A percentile compares a stretch with the other conserved stretches of the same genome.
These are phyloP conservation scores for Ramularia collo-cygni DNA, from an alignment of 2,329 filamentous ascomycete species.

Conservation along the genomic window DNA sequence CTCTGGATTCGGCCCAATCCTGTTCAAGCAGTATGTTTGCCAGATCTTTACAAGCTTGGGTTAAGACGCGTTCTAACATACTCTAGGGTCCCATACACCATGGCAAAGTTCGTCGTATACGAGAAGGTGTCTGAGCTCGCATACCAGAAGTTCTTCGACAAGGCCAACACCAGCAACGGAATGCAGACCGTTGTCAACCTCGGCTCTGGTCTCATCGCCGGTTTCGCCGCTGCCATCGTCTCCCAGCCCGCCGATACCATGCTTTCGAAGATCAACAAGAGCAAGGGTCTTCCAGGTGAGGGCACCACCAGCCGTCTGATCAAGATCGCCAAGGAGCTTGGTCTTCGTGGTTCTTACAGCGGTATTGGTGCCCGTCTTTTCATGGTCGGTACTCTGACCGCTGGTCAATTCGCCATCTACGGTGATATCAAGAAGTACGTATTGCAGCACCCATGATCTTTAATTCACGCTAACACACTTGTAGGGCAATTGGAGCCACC, in stretches of 20 bases:
- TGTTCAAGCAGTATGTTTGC: slow-evolving; percentile 60
- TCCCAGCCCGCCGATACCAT: slow-evolving; percentile 85
- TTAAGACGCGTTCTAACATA: too few relatives aligned
- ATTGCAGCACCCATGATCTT: neutral
- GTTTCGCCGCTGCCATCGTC: slow-evolving; percentile 75
- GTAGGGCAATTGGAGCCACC: neutral
- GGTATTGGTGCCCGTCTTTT: slow-evolving; percentile 71
- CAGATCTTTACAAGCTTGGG: too few relatives aligned
- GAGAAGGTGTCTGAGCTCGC: slow-evolving; percentile 79
- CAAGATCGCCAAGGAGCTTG: slow-evolving; percentile 79
- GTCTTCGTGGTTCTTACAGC: slow-evolving; percentile 62
- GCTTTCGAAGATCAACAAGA: slow-evolving; percentile 92
- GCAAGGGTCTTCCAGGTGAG: slow-evolving; percentile 73
- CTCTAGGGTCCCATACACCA: slow-evolving; percentile 84
- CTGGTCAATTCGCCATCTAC: slow-evolving; percentile 80
- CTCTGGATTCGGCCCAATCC: slow-evolving; percentile 77
- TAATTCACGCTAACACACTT: neutral
- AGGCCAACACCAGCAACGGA: slow-evolving; percentile 57
- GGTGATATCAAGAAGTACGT: slow-evolving; percentile 58
- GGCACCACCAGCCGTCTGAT: slow-evolving; percentile 67
- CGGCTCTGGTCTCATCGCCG: slow-evolving; percentile 70
- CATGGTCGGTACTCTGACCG: slow-evolving; percentile 64
- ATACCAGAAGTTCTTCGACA: too few relatives aligned
- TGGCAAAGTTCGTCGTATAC: slow-evolving; percentile 86
- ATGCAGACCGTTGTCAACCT: slow-evolving; percentile 72